A percentile compares a stretch with the other conserved stretches of the same genome.
Conservation (phyloP, 192 early-diverging fungal species). For the Backusella liffmaniae region DNA sequence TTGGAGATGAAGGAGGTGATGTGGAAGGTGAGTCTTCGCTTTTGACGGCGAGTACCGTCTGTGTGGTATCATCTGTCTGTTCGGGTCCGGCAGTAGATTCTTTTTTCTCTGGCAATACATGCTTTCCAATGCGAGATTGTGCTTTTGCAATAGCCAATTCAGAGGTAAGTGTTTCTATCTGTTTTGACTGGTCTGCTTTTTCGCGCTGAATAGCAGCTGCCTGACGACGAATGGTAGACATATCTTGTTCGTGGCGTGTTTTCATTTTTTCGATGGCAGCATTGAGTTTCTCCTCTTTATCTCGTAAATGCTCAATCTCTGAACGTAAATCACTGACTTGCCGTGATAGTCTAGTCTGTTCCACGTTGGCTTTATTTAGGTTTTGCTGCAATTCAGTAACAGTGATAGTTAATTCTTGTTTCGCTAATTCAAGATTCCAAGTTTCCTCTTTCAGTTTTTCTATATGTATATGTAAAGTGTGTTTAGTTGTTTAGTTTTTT, state of each 20-base stretch:
- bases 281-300: slow-evolving; percentile 51
- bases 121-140: slow-evolving; percentile 24
- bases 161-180: slow-evolving; percentile 58
- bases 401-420: slow-evolving; percentile 45
- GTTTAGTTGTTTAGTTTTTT: background rate
- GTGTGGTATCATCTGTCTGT: background rate
- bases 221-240: slow-evolving; percentile 53
- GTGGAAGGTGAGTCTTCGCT: background rate
- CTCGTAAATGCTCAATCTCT: slow-evolving; percentile 58
- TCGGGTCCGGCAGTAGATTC: background rate
- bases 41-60: background rate
- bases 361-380: slow-evolving; percentile 44
- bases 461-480: slow-evolving; percentile 20
- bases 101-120: background rate
- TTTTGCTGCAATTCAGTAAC: slow-evolving; percentile 45
- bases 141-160: slow-evolving; percentile 41
- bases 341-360: slow-evolving; percentile 56
- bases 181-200: slow-evolving; percentile 49
- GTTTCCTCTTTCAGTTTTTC: slow-evolving; percentile 52
- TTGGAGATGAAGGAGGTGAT: slow-evolving; percentile 33
- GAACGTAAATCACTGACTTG: slow-evolving; percentile 51
- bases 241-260: slow-evolving; percentile 63
- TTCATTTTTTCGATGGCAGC: slow-evolving; percentile 48
- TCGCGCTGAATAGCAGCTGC: slow-evolving; percentile 58
- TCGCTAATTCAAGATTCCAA: slow-evolving; percentile 55